phyloP scores from a whole-genome alignment of 768 basidiomycete genomes.

The Phlebiopsis flavidoalba region DNA sequence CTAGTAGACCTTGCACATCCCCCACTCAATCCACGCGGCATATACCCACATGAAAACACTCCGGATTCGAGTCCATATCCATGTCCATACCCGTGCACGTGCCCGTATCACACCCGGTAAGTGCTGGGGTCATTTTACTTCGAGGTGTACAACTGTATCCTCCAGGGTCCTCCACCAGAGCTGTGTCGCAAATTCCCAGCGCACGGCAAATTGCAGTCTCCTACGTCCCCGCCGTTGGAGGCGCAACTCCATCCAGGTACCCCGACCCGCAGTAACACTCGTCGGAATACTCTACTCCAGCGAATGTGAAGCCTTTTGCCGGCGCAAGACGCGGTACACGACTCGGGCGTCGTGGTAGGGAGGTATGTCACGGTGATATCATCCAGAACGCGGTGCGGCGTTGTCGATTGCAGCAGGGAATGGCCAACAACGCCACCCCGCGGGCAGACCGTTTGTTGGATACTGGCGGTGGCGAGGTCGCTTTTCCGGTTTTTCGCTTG shows the following conservation, averaged over 20 bases:
- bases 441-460: slow-evolving; percentile 1
- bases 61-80: background rate
- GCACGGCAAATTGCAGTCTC: slow-evolving; percentile 18
- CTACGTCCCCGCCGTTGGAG: slow-evolving; percentile 4
- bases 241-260: slow-evolving; percentile 5
- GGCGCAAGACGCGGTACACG: slow-evolving; percentile 13
- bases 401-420: slow-evolving; percentile 17
- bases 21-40: background rate
- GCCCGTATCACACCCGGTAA: background rate
- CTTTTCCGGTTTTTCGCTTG: too few relatives aligned
- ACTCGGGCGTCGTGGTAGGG: slow-evolving; percentile 12
- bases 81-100: background rate
- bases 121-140: background rate
- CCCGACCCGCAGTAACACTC: slow-evolving; percentile 22
- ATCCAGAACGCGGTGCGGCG: slow-evolving; percentile 14
- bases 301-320: slow-evolving; percentile 15
- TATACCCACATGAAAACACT: background rate
- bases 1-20: background rate
- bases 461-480: background rate
- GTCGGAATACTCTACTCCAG: slow-evolving; percentile 20
- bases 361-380: slow-evolving; percentile 9
- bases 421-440: slow-evolving; percentile 13
- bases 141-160: slow-evolving; percentile 15
- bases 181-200: slow-evolving; percentile 8
- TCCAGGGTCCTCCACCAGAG: slow-evolving; percentile 19